A percentile compares a stretch with the other conserved stretches of the same genome.
Evolutionary conservation across 148 eudicot genomes (phyloP).

Genomic region (Heliamphora exappendiculata): DNA sequence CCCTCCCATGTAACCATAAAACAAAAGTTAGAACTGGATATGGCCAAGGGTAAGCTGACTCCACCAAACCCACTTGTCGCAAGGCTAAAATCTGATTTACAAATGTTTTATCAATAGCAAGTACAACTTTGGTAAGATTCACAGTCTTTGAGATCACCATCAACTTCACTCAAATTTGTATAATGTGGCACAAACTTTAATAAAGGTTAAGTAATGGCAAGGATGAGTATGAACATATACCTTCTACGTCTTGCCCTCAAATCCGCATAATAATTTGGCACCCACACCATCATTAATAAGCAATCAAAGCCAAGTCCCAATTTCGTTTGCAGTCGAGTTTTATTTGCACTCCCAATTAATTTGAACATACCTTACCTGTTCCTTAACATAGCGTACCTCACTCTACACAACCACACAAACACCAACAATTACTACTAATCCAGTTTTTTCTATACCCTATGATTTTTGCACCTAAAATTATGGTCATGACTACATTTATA

Average conservation of each 20-base stretch:
- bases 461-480: background rate
- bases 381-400: background rate
- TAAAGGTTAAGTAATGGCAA: background rate
- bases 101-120: background rate
- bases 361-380: background rate
- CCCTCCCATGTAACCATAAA: background rate
- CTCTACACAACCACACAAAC: background rate
- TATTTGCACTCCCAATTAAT: background rate
- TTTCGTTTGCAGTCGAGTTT: background rate
- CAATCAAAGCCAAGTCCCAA: background rate
- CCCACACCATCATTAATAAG: background rate
- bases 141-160: background rate
- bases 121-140: background rate
- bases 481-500: background rate
- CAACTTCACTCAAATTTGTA: background rate
- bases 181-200: background rate
- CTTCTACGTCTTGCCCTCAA: background rate
- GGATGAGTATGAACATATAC: background rate
- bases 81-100: background rate
- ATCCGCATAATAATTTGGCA: background rate
- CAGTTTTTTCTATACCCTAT: too few relatives aligned
- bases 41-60: background rate
- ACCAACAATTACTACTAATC: background rate
- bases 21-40: background rate
- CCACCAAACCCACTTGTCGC: background rate